Base-by-base conservation (phyloP, 1,139 yeast species). In the Petasospora fabianii region DNA sequence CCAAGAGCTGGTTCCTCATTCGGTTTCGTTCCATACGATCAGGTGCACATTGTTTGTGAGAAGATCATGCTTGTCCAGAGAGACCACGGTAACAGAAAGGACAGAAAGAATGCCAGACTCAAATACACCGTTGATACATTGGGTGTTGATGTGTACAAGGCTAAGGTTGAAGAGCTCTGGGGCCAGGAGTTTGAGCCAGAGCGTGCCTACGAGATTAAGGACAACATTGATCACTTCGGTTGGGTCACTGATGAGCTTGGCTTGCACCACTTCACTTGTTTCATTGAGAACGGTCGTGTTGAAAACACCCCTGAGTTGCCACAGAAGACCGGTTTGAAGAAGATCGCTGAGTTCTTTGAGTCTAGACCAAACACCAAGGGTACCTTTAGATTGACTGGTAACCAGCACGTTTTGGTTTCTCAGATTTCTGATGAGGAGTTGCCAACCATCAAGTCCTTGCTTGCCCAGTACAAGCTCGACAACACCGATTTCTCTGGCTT, bases 71-170 rank as follows among this genome's bases (percentile, higher is more conserved):
- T 88, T 52, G 92, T 92, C 27, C 97, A 92, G 71, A 80, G 97
- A 65, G 98, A 92, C 62, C 68, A 75, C 59, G 98, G 98, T 70
- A 96, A 88, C 64, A 85, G 98, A 71, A 77, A 80, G 59, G 88
- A 92, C 71, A 84, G 98, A 75, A 92, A 92, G 68, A 97, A 92
- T 58, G 97, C 97, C 33, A 84, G 98, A 69, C 80, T 92, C 69
- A 92, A 92, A 80, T 92, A 92, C 66, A 92, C 97, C 29, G 79
- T 92, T 55, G 97, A 92, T 64, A 95, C 85, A 56, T 68, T 90
- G 75, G 92, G 95, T 13, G 83, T 84, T 46, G 96, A 84, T 7
- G 84, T 72, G 24, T 92, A 80, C 75, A 82, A 81, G 59, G 61
- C 68, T 31, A 83, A 81, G 64, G 92, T 85, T 45, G 97, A 92